Evolutionary conservation across 2,329 filamentous ascomycete species (phyloP).

Genomic region (Colletotrichum euphorbiae): DNA sequence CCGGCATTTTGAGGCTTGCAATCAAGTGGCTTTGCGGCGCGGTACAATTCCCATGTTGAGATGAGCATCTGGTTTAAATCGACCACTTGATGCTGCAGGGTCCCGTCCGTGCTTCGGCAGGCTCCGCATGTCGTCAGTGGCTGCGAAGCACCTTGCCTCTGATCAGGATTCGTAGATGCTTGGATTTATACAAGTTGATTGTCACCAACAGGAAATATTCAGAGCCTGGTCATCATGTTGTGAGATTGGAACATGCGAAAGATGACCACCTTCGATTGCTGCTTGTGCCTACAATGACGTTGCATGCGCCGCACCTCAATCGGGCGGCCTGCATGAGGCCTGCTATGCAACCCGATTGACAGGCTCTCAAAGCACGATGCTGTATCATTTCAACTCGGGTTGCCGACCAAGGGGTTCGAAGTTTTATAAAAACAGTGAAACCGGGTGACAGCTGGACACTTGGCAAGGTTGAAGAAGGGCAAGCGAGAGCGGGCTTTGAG

Average conservation of each 20-base stretch:
- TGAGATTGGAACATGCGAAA: no score
- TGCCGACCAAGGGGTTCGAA: neutral
- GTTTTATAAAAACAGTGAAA: constrained; percentile 5
- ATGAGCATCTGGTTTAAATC: neutral
- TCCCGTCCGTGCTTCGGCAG: neutral
- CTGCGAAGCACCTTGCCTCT: no score
- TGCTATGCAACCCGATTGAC: neutral
- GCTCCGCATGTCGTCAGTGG: constrained; percentile 1
- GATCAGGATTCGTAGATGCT: neutral
- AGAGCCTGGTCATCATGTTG: neutral
- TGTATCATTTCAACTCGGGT: constrained; percentile 1
- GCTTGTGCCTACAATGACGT: no score
- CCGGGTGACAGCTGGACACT: neutral
- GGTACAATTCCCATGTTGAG: neutral
- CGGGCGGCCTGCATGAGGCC: constrained; percentile 1
- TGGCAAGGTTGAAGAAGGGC: neutral
- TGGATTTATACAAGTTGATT: no score
- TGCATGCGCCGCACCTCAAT: neutral
- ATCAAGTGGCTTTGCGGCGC: no score
- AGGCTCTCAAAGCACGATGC: neutral
- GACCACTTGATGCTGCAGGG: neutral
- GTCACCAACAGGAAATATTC: no score
- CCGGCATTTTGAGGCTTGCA: no score
- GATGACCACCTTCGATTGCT: no score
- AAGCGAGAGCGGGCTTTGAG: constrained; percentile 6